Conservation (phyloP, 2,329 filamentous ascomycete genomes). For the Microcyclosporella mali region DNA sequence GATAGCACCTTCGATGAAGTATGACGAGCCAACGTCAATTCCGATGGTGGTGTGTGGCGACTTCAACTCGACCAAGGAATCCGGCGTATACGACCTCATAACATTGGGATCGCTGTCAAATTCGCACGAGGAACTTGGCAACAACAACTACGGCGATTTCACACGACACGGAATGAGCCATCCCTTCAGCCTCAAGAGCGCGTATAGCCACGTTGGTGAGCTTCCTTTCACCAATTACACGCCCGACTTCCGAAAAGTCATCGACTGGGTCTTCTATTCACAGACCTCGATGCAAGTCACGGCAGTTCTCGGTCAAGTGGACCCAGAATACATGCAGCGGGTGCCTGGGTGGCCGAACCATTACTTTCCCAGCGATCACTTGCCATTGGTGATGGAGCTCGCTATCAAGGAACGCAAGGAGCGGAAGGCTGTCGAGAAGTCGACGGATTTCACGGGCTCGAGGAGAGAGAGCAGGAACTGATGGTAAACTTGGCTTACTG, state of each 20-base stretch:
- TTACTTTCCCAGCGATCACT: slow-evolving; percentile 89
- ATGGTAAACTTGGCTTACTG: slow-evolving; percentile 2
- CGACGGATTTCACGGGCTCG: slow-evolving; percentile 31
- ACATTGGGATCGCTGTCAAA: slow-evolving; percentile 71
- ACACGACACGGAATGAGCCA: slow-evolving; percentile 88
- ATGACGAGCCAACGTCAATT: slow-evolving; percentile 78
- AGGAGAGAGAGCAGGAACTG: slow-evolving; percentile 15
- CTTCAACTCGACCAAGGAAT: slow-evolving; percentile 85
- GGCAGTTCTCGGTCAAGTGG: slow-evolving; percentile 77
- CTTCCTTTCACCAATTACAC: slow-evolving; percentile 95
- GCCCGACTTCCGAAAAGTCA: slow-evolving; percentile 81
- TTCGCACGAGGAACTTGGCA: slow-evolving; percentile 72
- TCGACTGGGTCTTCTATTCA: slow-evolving; percentile 98
- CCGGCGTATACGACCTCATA: slow-evolving; percentile 86
- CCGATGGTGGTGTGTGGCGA: slow-evolving; percentile 89
- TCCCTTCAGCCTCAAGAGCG: slow-evolving; percentile 86
- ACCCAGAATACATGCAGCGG: slow-evolving; percentile 74
- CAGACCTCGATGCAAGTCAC: slow-evolving; percentile 82
- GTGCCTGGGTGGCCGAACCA: slow-evolving; percentile 91
- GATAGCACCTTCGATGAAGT: slow-evolving; percentile 77
- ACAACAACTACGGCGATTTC: slow-evolving; percentile 85
- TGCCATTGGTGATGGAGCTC: slow-evolving; percentile 84
- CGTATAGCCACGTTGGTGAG: slow-evolving; percentile 79
- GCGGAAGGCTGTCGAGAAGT: slow-evolving; percentile 29
- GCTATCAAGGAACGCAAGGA: slow-evolving; percentile 83